Evolutionary conservation across 108 stramenopile genomes (phyloP), one percentile per base, ranked within the genome.

Genomic region (Nitzschia putrida): DNA sequence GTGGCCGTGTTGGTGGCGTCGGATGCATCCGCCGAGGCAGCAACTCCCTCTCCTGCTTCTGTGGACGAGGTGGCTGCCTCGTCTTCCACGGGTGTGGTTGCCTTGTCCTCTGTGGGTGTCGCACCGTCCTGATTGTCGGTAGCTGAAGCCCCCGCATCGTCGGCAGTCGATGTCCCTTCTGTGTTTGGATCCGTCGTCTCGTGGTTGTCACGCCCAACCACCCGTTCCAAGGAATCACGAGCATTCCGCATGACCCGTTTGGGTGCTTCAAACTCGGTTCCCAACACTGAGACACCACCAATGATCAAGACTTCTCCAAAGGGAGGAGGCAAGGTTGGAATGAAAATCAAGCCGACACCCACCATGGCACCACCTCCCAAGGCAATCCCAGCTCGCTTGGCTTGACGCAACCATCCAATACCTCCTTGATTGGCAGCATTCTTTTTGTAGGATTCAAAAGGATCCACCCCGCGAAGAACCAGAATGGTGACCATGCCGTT

Each of bases 221-320:
- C 78, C 22, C 60, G 47, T 47, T 66, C 65, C 58, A 79, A 64
- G 3, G 72, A 68, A 57, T 79, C 61, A 51, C 78, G 45, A 38
- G 78, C 73, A 9, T 21, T 53, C 18, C 56, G 45, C 38, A 69
- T 49, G 38, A 74, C 72, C 12, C 56, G 53, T 51, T 74, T 73
- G 39, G 78, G 78, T 42, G 50, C 78, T 37, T 74, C 78, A 57
- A 79, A 79, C 49, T 79, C 78, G 9, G 73, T 79, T 40, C 78
- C 78, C 61, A 79, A 41, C 41, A 79, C 61, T 1, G 68, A 64
- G 6, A 74, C 68, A 11, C 78, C 78, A 22, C 78, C 78, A 8
- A 74, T 56, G 50, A 79, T 73, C 43, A 74, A 51, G 0, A 79
- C 63, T 64, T 73, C 72, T 23, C 73, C 78, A 64, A 79, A 74